Base-by-base conservation (phyloP, 768 basidiomycete genomes). In the Tylopilus sp. region DNA sequence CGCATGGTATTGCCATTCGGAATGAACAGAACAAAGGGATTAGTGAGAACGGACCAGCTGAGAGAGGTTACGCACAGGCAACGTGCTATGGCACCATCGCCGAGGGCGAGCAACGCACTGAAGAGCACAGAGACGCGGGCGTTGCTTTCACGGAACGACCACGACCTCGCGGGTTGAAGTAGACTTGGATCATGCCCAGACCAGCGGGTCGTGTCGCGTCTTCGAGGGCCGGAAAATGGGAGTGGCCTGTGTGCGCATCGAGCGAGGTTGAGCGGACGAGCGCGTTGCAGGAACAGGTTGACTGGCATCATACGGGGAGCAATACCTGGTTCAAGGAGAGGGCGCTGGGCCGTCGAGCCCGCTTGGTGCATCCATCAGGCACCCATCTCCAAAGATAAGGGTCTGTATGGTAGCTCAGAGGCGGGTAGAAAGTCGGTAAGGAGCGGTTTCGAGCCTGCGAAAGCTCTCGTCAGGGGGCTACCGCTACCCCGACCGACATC, bases 101-200 rank as follows among this genome's bases (percentile, higher is more conserved):
- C 76, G 9, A 75, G 48, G 0, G 57, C 61, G 15, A 77, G 62
- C 17, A 77, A 56, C 6, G 58, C 64, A 18, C 60, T 58, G 55
- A 78, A 74, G n/a, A 77, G 56, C 3, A 71, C 71, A 9, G 71
- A 73, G 9, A 77, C 57, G 12, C 70, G 35, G 64, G 77, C 48
- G 31, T 22, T 45, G 18, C 57, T 65, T 40, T 47, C 41, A 18
- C 47, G 53, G 23, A 44, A 35, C 23, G 56, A 13, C 54, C 60
- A 59, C 13, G 44, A 38, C 25, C 31, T 4, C 31, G 61, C 47
- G 12, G 42, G 25, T 26, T 8, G 26, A 26, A n/a, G 66, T 51
- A 25, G 63, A 56, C 1, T 45, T 50, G 20, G 15, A 13, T 30
- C 56, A 42, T 31, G 52, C 18, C 28, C 51, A 59, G 6, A 51